A percentile compares a stretch with the other conserved stretches of the same genome.
Conservation (phyloP, 306 rosid species). For the Hippophae rhamnoides region DNA sequence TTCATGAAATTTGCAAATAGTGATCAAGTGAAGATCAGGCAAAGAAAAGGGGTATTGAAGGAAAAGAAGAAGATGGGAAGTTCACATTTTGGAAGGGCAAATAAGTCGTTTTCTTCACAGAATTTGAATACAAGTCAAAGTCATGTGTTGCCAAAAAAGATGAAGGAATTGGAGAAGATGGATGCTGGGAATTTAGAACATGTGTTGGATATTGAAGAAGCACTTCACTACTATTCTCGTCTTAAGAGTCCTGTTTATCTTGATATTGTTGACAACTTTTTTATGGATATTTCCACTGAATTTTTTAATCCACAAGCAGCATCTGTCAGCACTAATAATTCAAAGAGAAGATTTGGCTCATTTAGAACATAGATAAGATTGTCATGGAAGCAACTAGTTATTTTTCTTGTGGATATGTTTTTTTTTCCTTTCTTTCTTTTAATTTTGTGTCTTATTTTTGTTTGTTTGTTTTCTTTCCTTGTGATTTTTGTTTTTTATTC, state of each 20-base stretch:
- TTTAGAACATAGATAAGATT: slow-evolving; percentile 32
- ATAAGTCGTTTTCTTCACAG: slow-evolving; percentile 23
- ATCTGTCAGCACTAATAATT: slow-evolving; percentile 27
- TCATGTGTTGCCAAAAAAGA: slow-evolving; percentile 46
- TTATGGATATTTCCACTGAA: slow-evolving; percentile 60
- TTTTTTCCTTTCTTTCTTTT: no score
- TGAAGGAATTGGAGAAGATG: slow-evolving; percentile 71
- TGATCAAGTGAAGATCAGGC: slow-evolving; percentile 28
- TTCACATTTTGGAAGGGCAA: slow-evolving; percentile 26
- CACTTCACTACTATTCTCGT: slow-evolving; percentile 82
- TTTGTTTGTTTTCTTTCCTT: not conserved
- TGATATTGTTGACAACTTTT: slow-evolving; percentile 80
- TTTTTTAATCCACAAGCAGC: slow-evolving; percentile 33
- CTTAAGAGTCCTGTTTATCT: slow-evolving; percentile 68
- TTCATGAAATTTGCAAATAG: slow-evolving; percentile 16
- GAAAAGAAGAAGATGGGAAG: slow-evolving; percentile 35
- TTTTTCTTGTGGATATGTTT: not conserved
- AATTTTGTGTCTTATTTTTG: not conserved
- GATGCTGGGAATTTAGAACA: slow-evolving; percentile 67
- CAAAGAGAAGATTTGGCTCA: slow-evolving; percentile 39
- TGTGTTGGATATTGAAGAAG: slow-evolving; percentile 87
- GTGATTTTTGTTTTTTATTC: not conserved
- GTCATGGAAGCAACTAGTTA: slow-evolving; percentile 13
- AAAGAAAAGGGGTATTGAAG: slow-evolving; percentile 20
- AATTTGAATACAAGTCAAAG: slow-evolving; percentile 15